Evolutionary conservation across 257 asterid genomes (phyloP).

Genomic region (Eucommia ulmoides): DNA sequence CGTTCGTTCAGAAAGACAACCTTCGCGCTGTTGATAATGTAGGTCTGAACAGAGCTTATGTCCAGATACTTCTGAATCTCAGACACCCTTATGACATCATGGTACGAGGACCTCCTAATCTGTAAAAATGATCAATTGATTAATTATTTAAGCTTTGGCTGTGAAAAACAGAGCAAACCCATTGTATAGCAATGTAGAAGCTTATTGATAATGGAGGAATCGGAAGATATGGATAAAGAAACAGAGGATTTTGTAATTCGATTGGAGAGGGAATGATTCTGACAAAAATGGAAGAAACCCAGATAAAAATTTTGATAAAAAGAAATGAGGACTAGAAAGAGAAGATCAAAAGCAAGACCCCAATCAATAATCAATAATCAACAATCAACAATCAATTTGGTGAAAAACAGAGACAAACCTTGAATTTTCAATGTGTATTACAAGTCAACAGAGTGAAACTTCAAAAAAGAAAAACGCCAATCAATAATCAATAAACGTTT

Average conservation of each 20-base stretch:
- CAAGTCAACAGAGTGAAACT: too few species aligned
- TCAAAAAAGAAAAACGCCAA: too few species aligned
- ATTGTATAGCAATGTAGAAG: background rate
- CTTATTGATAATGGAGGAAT: background rate
- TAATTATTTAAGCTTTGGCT: background rate
- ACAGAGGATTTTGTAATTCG: background rate
- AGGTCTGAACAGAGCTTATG: conserved; percentile 50
- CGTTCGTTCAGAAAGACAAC: conserved; percentile 58
- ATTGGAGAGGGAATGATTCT: background rate
- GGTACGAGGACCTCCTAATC: conserved; percentile 70
- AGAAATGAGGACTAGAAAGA: background rate
- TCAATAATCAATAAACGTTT: too few species aligned
- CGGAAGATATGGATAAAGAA: background rate
- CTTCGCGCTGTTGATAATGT: conserved; percentile 69
- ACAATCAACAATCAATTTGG: too few species aligned
- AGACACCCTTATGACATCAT: conserved; percentile 62
- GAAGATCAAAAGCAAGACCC: background rate
- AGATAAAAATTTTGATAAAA: background rate
- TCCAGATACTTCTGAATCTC: conserved; percentile 64
- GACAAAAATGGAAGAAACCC: background rate
- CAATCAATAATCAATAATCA: too few species aligned
- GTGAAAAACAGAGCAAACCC: background rate
- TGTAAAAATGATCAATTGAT: conserved; percentile 10
- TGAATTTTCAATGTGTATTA: too few species aligned
- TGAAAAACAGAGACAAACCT: too few species aligned